phyloP scores from a whole-genome alignment of 2,329 filamentous ascomycete species.

The Colletotrichum neosansevieriae region DNA sequence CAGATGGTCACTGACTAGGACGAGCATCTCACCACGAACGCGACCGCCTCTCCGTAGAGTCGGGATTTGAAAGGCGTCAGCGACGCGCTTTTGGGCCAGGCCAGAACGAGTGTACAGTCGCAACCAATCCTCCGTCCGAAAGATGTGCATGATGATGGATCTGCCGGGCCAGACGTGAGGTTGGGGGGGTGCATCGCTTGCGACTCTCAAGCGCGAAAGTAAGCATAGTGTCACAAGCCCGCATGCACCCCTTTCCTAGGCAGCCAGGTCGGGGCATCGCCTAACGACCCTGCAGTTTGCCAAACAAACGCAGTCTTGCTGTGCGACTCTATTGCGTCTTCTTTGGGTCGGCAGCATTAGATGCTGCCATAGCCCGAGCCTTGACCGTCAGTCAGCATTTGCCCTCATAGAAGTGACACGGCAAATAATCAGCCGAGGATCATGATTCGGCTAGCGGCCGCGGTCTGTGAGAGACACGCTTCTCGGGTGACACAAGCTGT shows the following conservation, averaged over 20 bases:
- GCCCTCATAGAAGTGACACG: not conserved
- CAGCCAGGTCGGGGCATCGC: not conserved
- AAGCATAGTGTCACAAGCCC: conserved; percentile 2
- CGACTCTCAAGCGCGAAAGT: not conserved
- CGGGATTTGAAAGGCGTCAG: not conserved
- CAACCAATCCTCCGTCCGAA: conserved; percentile 2
- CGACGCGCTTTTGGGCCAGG: not conserved
- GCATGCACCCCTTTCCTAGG: conserved; percentile 5
- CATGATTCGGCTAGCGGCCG: conserved; percentile 12
- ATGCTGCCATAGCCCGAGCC: conserved; percentile 13
- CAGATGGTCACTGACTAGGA: not conserved
- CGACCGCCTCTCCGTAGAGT: conserved; percentile 1
- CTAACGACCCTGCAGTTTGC: not conserved
- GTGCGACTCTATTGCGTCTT: not conserved
- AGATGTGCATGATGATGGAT: conserved; percentile 10
- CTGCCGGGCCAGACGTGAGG: not conserved
- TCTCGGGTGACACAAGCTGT: conserved; percentile 16
- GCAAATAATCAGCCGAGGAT: not conserved
- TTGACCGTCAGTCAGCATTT: not conserved
- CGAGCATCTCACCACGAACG: not conserved
- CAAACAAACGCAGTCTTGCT: not conserved
- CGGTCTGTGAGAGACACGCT: conserved; percentile 1
- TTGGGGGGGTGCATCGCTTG: conserved; percentile 4
- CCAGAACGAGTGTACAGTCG: conserved; percentile 1
- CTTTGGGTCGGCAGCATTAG: not conserved